Conservation (phyloP, 305 asterid species). For the Lippia alba region DNA sequence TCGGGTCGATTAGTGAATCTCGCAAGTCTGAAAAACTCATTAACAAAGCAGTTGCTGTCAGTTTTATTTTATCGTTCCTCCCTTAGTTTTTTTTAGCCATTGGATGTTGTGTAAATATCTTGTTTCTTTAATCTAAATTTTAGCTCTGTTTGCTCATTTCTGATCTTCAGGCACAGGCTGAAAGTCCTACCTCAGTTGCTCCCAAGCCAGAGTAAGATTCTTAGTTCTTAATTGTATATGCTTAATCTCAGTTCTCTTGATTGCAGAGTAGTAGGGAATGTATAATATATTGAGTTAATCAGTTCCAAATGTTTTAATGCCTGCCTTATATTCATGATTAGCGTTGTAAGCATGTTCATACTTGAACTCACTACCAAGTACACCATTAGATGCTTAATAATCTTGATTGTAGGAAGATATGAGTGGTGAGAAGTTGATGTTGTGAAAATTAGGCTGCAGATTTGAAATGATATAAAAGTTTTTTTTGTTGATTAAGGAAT, state of each 20-base stretch:
- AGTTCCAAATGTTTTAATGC: too few relatives aligned
- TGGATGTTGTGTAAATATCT: neutral
- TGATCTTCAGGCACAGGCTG: conserved; percentile 36
- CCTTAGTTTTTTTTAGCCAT: neutral
- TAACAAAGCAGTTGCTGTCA: conserved; percentile 43
- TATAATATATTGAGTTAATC: too few relatives aligned
- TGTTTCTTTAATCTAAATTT: conserved; percentile 9
- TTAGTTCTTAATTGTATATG: neutral
- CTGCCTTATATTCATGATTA: too few relatives aligned
- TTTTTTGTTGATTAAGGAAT: conserved; percentile 5
- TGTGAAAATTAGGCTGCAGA: neutral
- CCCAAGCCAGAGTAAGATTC: conserved; percentile 44
- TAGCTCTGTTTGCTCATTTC: neutral
- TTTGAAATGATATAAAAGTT: neutral
- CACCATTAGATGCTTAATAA: conserved; percentile 1
- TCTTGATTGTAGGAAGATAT: neutral
- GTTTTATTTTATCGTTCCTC: conserved; percentile 10
- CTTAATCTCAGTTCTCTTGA: conserved; percentile 1
- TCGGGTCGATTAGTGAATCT: too few relatives aligned
- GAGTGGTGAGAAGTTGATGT: neutral
- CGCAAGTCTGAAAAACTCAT: conserved; percentile 30
- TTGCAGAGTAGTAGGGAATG: too few relatives aligned
- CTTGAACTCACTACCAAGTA: conserved; percentile 12
- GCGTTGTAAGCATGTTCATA: too few relatives aligned
- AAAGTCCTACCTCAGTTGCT: conserved; percentile 39